phyloP scores from a whole-genome alignment of 441 rosid genomes.

The Theobroma grandiflorum region DNA sequence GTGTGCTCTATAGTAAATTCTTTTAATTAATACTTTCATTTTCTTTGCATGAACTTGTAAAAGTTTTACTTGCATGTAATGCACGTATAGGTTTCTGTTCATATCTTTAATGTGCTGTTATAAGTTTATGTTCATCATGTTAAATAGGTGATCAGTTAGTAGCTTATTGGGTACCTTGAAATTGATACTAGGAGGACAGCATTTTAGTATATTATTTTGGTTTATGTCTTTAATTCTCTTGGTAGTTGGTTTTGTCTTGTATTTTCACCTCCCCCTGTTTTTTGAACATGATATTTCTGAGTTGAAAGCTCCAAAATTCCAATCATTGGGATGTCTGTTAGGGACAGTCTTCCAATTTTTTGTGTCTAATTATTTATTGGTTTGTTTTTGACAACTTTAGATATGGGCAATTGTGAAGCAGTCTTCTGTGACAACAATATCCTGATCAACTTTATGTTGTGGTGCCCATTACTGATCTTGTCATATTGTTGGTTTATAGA shows the following conservation, averaged over 20 bases:
- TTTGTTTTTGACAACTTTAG: not conserved
- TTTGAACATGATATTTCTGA: not conserved
- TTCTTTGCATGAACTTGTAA: constrained; percentile 7
- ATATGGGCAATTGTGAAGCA: not conserved
- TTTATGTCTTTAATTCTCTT: not conserved
- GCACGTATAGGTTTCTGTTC: not conserved
- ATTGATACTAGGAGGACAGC: not conserved
- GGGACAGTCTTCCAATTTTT: not conserved
- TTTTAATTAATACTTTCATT: not conserved
- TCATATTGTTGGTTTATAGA: too few relatives aligned
- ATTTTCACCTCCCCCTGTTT: not conserved
- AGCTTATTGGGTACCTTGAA: not conserved
- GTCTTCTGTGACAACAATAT: too few relatives aligned
- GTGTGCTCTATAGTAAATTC: not conserved
- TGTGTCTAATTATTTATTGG: not conserved
- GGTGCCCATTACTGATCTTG: not conserved
- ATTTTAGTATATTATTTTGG: not conserved
- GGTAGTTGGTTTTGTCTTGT: not conserved
- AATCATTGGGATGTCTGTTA: not conserved
- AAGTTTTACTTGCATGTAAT: not conserved
- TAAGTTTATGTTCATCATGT: not conserved
- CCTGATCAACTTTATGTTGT: not conserved
- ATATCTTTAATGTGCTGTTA: not conserved
- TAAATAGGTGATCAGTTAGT: not conserved
- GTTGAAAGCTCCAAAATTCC: not conserved